A percentile compares a stretch with the other conserved stretches of the same genome.
These are phyloP conservation scores for Tylopilus orsonianus DNA, from an alignment of 1,284 basidiomycete species.

Conservation along the genomic window DNA sequence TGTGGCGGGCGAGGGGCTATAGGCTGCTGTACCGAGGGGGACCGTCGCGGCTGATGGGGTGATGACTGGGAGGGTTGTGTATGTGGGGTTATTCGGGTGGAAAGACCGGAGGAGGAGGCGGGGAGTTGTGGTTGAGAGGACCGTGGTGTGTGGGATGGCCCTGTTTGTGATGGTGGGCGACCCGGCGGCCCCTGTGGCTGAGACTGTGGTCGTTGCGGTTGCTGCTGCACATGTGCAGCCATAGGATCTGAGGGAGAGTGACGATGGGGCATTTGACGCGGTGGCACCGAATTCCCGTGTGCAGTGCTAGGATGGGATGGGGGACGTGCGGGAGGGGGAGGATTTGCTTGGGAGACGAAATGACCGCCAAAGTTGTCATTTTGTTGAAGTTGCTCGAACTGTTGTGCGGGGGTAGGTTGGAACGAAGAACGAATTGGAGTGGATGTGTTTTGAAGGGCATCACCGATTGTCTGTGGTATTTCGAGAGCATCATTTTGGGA, in stretches of 20 bases:
- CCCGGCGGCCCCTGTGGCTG: slow-evolving; percentile 46
- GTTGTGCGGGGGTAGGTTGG: slow-evolving; percentile 58
- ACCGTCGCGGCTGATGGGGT: slow-evolving; percentile 35
- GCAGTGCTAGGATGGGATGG: slow-evolving; percentile 42
- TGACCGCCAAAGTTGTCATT: slow-evolving; percentile 34
- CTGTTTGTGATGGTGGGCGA: slow-evolving; percentile 36
- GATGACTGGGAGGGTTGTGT: slow-evolving; percentile 33
- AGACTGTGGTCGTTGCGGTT: slow-evolving; percentile 49
- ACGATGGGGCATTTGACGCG: slow-evolving; percentile 39
- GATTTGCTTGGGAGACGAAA: slow-evolving; percentile 36
- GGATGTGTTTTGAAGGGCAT: slow-evolving; percentile 41
- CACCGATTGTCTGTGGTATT: slow-evolving; percentile 41
- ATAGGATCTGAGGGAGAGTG: slow-evolving; percentile 44
- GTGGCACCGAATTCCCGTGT: slow-evolving; percentile 32
- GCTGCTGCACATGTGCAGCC: slow-evolving; percentile 36
- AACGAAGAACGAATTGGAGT: slow-evolving; percentile 42
- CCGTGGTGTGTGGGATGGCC: slow-evolving; percentile 39
- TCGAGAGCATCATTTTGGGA: slow-evolving; percentile 40
- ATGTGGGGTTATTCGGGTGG: slow-evolving; percentile 35
- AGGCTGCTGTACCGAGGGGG: slow-evolving; percentile 36
- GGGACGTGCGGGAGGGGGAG: slow-evolving; percentile 41
- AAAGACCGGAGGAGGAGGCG: slow-evolving; percentile 29
- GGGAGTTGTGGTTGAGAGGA: slow-evolving; percentile 36
- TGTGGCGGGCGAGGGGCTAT: slow-evolving; percentile 40
- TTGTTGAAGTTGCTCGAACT: slow-evolving; percentile 50